Base-by-base conservation (phyloP, 2,329 filamentous ascomycete species). In the Calonectria montana region DNA sequence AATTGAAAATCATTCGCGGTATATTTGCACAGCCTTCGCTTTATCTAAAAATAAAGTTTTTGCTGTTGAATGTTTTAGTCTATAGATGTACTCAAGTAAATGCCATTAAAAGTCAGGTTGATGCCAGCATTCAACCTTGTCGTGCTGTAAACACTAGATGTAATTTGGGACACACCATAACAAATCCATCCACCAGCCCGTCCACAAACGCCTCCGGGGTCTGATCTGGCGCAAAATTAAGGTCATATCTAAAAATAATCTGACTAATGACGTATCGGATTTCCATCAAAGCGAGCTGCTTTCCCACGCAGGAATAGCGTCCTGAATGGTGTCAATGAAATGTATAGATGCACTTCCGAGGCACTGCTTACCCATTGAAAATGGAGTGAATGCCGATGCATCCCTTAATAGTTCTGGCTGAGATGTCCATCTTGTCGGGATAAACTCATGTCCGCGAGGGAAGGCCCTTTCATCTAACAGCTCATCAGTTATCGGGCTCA, bases 341-440 rank as follows among this genome's bases (percentile, higher is more conserved):
- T 4, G 12, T 4, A 1, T 13, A 5, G 4, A 1, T 21, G 21
- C 2, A 4, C 6, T 21, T 10, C 3, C 13, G 57, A 18, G n/a
- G 6, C 4, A 4, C 27, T 61, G 35, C 73, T 41, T 72, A 79
- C 80, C 80, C 23, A 75, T 81, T 1, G 78, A 79, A 55, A 83
- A 85, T 0, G 84, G 83, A 1, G 69, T 65, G 64, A 78, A 83
- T 1, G 80, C 82, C 1, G 76, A 73, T 23, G 71, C 64, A 63
- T 84, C 79, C 23, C 74, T 79, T 18, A 81, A 74, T 70, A 85
- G 70, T 6, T 84, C 79, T 2, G 77, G 78, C 13, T 66, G 70
- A 4, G 77, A 76, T 4, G 78, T 83, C 82, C 83, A 85, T 23
- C 84, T 77, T 65, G 85, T 83, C 4, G 84, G 84, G n/a, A 57